These are phyloP conservation scores for Linanthus parryae DNA, from an alignment of 148 eudicot species.

Conservation along the genomic window DNA sequence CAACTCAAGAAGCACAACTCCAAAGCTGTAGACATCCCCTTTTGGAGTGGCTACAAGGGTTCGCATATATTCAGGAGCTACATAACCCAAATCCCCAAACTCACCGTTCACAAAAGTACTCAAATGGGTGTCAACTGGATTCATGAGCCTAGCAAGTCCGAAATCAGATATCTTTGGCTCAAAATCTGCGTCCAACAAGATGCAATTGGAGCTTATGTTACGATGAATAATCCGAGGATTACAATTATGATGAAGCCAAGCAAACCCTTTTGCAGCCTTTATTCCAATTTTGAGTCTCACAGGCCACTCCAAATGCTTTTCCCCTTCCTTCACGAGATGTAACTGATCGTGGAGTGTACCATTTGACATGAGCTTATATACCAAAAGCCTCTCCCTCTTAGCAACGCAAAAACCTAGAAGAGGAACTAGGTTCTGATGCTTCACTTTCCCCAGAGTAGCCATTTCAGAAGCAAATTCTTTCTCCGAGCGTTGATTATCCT, in stretches of 20 bases:
- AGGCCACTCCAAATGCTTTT: slow-evolving; percentile 29
- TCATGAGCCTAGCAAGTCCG: slow-evolving; percentile 53
- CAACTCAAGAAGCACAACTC: slow-evolving; percentile 41
- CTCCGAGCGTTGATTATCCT: slow-evolving; percentile 31
- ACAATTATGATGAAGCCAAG: slow-evolving; percentile 50
- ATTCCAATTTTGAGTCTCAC: slow-evolving; percentile 36
- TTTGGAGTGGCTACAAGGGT: slow-evolving; percentile 42
- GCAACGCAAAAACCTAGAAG: slow-evolving; percentile 47
- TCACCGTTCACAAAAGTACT: slow-evolving; percentile 50
- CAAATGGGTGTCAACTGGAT: slow-evolving; percentile 38
- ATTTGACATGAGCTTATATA: slow-evolving; percentile 40
- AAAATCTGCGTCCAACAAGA: slow-evolving; percentile 29
- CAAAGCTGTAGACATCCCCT: slow-evolving; percentile 50
- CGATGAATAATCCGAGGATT: slow-evolving; percentile 48
- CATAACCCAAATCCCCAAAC: slow-evolving; percentile 49
- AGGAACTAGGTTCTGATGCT: slow-evolving; percentile 35
- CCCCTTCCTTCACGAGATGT: slow-evolving; percentile 20
- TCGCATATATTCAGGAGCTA: slow-evolving; percentile 47
- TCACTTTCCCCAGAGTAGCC: slow-evolving; percentile 40
- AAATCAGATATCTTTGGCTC: slow-evolving; percentile 49
- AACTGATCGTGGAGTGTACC: slow-evolving; percentile 39
- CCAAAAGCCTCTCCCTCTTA: slow-evolving; percentile 37
- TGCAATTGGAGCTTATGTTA: slow-evolving; percentile 42
- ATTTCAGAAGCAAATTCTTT: slow-evolving; percentile 49
- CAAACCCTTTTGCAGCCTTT: slow-evolving; percentile 52